Conservation (phyloP, 2,329 filamentous ascomycete species). For the Exophiala lecanii-corni region DNA sequence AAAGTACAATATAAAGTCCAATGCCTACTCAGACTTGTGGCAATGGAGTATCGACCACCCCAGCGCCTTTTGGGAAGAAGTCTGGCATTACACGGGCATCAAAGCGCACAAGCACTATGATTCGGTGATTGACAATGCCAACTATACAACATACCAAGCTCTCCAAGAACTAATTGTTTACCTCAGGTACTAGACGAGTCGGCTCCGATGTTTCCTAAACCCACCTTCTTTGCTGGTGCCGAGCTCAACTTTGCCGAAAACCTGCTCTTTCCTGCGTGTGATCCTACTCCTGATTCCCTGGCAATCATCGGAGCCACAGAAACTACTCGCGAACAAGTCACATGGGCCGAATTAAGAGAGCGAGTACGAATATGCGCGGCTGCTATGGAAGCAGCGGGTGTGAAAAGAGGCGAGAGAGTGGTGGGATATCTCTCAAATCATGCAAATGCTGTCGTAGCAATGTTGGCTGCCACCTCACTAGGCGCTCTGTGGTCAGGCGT, state of each 20-base stretch:
- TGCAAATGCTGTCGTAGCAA: constrained; percentile 77
- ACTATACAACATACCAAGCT: neutral
- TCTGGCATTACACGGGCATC: constrained; percentile 79
- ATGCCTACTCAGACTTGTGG: constrained; percentile 70
- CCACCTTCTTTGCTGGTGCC: constrained; percentile 75
- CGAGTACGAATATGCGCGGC: constrained; percentile 69
- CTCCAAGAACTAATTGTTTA: neutral
- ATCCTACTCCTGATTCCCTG: constrained; percentile 52
- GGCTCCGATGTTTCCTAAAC: constrained; percentile 76
- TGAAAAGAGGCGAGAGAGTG: constrained; percentile 59
- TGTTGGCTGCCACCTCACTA: constrained; percentile 75
- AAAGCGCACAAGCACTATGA: constrained; percentile 58
- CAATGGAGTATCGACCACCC: constrained; percentile 78
- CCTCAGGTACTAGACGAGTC: constrained; percentile 62
- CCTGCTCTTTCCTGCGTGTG: constrained; percentile 68
- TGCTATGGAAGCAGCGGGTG: constrained; percentile 61
- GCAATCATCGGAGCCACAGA: constrained; percentile 83
- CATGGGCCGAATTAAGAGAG: constrained; percentile 77
- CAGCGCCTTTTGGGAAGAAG: constrained; percentile 73
- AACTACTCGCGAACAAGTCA: constrained; percentile 58
- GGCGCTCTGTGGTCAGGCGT: constrained; percentile 92
- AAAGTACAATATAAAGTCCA: constrained; percentile 59
- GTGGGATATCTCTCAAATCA: constrained; percentile 84
- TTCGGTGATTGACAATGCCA: constrained; percentile 30
- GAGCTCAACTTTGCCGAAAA: constrained; percentile 94